These are phyloP conservation scores for Geosmithia putterillii DNA, from an alignment of 2,329 filamentous ascomycete genomes.

Conservation along the genomic window DNA sequence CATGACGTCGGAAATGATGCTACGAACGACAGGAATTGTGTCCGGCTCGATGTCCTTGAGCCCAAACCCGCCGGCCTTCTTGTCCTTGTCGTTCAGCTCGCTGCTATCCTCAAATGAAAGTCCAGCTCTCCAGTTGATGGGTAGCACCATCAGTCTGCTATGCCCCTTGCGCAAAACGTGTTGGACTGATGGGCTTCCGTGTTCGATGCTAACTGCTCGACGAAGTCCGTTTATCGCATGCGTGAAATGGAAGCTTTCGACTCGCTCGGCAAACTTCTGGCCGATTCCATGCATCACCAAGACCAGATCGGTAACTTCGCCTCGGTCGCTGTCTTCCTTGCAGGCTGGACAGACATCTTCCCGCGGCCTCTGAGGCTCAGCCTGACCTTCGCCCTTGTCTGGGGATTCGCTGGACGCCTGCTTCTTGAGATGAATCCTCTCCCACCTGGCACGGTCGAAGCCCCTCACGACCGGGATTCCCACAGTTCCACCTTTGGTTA, in stretches of 20 bases:
- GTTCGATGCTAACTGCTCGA: conserved; percentile 73
- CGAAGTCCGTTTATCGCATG: conserved; percentile 89
- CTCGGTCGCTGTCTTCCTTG: conserved; percentile 47
- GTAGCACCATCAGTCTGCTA: conserved; percentile 86
- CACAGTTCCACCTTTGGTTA: conserved; percentile 70
- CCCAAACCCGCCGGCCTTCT: conserved; percentile 40
- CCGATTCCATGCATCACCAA: conserved; percentile 93
- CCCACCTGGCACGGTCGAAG: conserved; percentile 70
- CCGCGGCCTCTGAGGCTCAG: conserved; percentile 11
- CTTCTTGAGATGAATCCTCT: conserved; percentile 49
- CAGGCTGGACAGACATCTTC: conserved; percentile 41
- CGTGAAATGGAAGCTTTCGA: conserved; percentile 95
- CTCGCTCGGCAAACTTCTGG: conserved; percentile 86
- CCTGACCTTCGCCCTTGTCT: conserved; percentile 14
- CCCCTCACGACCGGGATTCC: conserved; percentile 83
- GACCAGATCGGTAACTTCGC: conserved; percentile 73
- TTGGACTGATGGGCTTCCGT: conserved; percentile 63
- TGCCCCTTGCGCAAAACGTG: conserved; percentile 63
- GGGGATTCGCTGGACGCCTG: conserved; percentile 15
- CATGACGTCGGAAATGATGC: conserved; percentile 95
- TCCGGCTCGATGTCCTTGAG: conserved; percentile 86
- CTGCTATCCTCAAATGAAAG: conserved; percentile 78
- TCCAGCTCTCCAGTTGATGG: conserved; percentile 85
- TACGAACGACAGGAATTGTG: conserved; percentile 83
- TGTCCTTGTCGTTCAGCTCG: conserved; percentile 40